phyloP scores from a whole-genome alignment of 2,329 filamentous ascomycete genomes.

The Arthrobotrys entomopaga region DNA sequence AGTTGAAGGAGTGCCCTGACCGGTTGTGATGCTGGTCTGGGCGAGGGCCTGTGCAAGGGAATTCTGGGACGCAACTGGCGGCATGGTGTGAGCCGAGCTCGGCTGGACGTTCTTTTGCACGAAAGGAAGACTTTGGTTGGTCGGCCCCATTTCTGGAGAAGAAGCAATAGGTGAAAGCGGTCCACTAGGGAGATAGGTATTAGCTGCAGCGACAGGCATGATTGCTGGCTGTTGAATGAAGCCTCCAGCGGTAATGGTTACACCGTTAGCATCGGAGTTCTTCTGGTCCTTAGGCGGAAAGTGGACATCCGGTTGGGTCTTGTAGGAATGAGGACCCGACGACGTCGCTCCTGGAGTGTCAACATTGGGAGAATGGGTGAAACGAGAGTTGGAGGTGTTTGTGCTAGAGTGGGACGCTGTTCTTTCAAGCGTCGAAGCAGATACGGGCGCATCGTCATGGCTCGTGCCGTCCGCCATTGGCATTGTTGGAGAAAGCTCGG shows the following conservation, averaged over 20 bases:
- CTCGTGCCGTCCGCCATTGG: constrained; percentile 44
- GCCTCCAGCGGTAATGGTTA: constrained; percentile 40
- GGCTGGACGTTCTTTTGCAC: constrained; percentile 19
- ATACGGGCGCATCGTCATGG: constrained; percentile 37
- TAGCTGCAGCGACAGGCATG: constrained; percentile 37
- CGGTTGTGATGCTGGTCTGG: constrained; percentile 25
- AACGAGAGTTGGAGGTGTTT: constrained; percentile 53
- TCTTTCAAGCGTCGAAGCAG: constrained; percentile 41
- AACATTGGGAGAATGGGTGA: constrained; percentile 50
- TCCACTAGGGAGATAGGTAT: constrained; percentile 27
- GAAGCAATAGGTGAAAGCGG: constrained; percentile 43
- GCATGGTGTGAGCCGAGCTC: constrained; percentile 10
- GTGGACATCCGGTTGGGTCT: constrained; percentile 27
- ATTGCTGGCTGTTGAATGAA: constrained; percentile 53
- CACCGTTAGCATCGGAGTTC: constrained; percentile 11
- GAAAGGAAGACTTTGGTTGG: constrained; percentile 19
- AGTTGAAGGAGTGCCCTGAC: constrained; percentile 40
- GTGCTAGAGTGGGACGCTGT: constrained; percentile 52
- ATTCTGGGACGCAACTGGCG: constrained; percentile 49
- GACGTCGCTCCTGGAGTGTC: constrained; percentile 46
- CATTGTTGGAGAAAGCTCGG: constrained; percentile 21
- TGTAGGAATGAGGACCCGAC: constrained; percentile 50
- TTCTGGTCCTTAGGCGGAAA: constrained; percentile 22
- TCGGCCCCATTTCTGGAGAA: constrained; percentile 41
- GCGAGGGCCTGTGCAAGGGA: constrained; percentile 37